Conservation (phyloP, 306 rosid genomes). For the Ammopiptanthus mongolicus region DNA sequence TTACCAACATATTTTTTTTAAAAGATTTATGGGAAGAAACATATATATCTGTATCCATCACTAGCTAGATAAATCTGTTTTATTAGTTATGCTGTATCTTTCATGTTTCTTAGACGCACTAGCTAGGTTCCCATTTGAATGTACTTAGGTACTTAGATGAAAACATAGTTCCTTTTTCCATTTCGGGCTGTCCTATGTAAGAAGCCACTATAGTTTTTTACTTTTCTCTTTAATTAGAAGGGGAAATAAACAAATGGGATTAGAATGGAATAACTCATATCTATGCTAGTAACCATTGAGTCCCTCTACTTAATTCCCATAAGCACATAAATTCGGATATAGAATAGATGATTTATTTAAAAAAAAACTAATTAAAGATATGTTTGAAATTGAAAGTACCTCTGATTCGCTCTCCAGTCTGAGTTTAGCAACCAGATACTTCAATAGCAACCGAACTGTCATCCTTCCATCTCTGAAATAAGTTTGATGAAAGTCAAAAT, state of each 20-base stretch:
- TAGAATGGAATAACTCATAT: not conserved
- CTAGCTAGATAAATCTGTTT: conserved; percentile 20
- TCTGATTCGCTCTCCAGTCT: conserved; percentile 85
- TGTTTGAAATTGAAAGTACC: conserved; percentile 45
- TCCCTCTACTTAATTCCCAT: not conserved
- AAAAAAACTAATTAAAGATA: not conserved
- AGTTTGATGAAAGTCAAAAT: conserved; percentile 10
- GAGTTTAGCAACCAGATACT: conserved; percentile 84
- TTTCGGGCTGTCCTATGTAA: conserved; percentile 13
- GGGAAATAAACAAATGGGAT: conserved; percentile 4
- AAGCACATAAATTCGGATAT: not conserved
- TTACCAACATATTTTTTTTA: conserved; percentile 34
- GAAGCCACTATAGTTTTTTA: not conserved
- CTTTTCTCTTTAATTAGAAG: not conserved
- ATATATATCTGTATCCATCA: conserved; percentile 7
- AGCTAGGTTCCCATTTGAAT: conserved; percentile 26
- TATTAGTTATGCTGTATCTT: conserved; percentile 52
- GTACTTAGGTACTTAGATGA: conserved; percentile 30
- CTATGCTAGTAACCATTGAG: not conserved
- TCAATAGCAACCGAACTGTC: conserved; percentile 84
- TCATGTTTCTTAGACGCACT: conserved; percentile 40
- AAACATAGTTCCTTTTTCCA: conserved; percentile 24
- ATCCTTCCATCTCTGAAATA: conserved; percentile 87
- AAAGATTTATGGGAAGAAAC: conserved; percentile 30
- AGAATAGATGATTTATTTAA: not conserved